These are phyloP conservation scores for Globisporangium sylvaticum DNA, from an alignment of 352 stramenopile genomes.

Conservation along the genomic window DNA sequence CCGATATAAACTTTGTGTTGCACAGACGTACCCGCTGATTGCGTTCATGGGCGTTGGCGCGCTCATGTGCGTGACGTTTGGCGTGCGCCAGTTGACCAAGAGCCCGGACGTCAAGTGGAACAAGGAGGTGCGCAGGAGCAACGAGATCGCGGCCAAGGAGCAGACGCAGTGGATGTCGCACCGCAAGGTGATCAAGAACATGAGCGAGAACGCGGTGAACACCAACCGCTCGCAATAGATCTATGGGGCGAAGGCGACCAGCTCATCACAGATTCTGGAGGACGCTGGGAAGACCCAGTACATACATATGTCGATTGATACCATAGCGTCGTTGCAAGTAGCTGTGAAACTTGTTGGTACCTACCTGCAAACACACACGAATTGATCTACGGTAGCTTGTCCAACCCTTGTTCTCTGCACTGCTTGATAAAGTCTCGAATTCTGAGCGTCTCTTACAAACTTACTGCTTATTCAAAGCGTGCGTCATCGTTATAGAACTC, in stretches of 20 bases:
- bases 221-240: not conserved
- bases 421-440: too few relatives aligned
- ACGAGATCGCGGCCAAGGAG: conserved; percentile 38
- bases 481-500: too few relatives aligned
- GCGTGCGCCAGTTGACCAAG: conserved; percentile 43
- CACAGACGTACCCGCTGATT: conserved; percentile 50
- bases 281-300: not conserved
- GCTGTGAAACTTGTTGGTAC: too few relatives aligned
- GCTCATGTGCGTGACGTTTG: conserved; percentile 33
- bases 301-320: not conserved
- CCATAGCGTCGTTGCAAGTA: too few relatives aligned
- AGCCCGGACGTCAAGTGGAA: conserved; percentile 61
- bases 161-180: conserved; percentile 45
- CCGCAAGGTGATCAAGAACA: conserved; percentile 34
- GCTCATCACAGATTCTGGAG: not conserved
- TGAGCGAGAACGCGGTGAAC: conserved; percentile 45
- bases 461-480: too few relatives aligned
- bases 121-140: conserved; percentile 50
- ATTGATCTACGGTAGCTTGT: too few relatives aligned
- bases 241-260: not conserved
- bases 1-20: not conserved
- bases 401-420: too few relatives aligned
- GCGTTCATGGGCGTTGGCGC: conserved; percentile 31
- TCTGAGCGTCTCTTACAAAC: too few relatives aligned
- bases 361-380: too few relatives aligned